Conservation (phyloP, 2,329 filamentous ascomycete species). For the Didymella segeticola region DNA sequence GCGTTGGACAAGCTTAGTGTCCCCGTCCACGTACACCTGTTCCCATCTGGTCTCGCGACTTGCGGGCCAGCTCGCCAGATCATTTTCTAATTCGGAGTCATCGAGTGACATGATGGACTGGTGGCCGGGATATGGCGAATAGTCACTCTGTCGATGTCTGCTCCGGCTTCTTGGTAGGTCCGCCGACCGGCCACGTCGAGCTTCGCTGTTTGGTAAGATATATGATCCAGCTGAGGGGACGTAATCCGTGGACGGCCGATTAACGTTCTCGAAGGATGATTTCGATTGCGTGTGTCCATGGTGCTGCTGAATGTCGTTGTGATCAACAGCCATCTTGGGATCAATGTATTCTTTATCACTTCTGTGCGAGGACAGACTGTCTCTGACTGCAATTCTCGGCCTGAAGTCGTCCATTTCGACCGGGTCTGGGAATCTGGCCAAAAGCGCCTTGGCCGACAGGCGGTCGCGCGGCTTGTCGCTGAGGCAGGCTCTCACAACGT, state of each 20-base stretch:
- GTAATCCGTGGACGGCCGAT: slow-evolving; percentile 52
- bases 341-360: slow-evolving; percentile 58
- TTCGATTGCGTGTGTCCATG: slow-evolving; percentile 33
- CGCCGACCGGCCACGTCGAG: slow-evolving; percentile 36
- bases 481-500: slow-evolving; percentile 78
- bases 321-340: slow-evolving; percentile 52
- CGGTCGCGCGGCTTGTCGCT: slow-evolving; percentile 75
- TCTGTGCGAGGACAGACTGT: slow-evolving; percentile 51
- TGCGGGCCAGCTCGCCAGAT: slow-evolving; percentile 42
- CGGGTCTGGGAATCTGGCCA: slow-evolving; percentile 52
- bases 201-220: slow-evolving; percentile 41
- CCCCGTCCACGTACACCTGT: slow-evolving; percentile 49
- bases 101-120: slow-evolving; percentile 49
- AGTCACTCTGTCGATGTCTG: slow-evolving; percentile 43
- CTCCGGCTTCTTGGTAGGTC: slow-evolving; percentile 24
- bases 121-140: slow-evolving; percentile 44
- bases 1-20: slow-evolving; percentile 46
- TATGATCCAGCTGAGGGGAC: slow-evolving; percentile 55
- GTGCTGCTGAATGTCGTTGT: slow-evolving; percentile 52
- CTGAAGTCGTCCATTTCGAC: slow-evolving; percentile 19
- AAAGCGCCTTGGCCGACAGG: slow-evolving; percentile 73
- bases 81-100: slow-evolving; percentile 47
- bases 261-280: slow-evolving; percentile 42
- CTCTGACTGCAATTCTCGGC: slow-evolving; percentile 29
- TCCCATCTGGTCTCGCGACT: slow-evolving; percentile 48